Evolutionary conservation across 2,329 filamentous ascomycete species (phyloP), one percentile per base, ranked within the genome.

Genomic region (Colletotrichum sp.): DNA sequence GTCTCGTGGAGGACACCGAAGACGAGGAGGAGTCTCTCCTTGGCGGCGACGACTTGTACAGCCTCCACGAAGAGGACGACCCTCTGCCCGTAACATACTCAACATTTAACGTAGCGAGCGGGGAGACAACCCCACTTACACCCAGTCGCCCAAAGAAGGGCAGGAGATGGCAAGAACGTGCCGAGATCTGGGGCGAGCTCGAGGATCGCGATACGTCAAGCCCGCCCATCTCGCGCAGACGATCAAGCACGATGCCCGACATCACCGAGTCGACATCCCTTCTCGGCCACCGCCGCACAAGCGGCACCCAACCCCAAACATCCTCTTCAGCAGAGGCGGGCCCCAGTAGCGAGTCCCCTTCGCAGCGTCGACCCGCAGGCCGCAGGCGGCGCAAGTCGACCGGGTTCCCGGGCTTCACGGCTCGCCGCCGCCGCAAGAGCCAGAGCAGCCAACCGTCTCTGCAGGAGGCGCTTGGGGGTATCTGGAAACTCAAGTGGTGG

Each of bases 151-250:
- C 87, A 80, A 88, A 87, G 78, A 89, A 88, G 21, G 88, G 86
- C 52, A 82, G 83, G 16, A 82, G 92, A 69, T 91, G 91, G 88
- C 87, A 91, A 72, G 94, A 97, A 82, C 91, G 92, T 2, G 92
- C 92, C 43, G 94, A 97, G 79, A 97, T 98, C 36, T 98, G 95
- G 96, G 94, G 93, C 72, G 95, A 98, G 82, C 88, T 98, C 16
- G 93, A 97, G 81, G 96, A 98, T 80, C 92, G 94, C 55, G 90
- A 92, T 67, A 84, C 86, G 24, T 83, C 85, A 34, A 85, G 83
- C 72, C 85, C 86, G 67, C 83, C 85, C 1, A 79, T 82, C 5
- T 83, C 81, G 57, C 85, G 88, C 61, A 82, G 85, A 28, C 87
- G 89, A 16, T 90, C 90, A 13, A 88, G 84, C 70, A 90, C 90